Evolutionary conservation across 108 stramenopile species (phyloP).

Genomic region (Skeletonema marinoi): DNA sequence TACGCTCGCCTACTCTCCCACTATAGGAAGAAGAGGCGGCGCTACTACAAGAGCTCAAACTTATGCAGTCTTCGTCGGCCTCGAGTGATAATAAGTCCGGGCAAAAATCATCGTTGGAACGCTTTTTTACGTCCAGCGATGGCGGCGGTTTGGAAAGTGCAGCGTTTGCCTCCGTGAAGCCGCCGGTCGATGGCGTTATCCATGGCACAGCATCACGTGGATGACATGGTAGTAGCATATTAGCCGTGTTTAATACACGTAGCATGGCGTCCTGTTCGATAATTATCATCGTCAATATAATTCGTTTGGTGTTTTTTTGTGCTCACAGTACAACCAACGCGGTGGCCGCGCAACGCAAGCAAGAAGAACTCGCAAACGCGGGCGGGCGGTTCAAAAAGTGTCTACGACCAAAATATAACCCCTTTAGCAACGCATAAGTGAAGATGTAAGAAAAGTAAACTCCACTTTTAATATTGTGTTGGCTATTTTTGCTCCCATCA

Average conservation of each 20-base stretch:
- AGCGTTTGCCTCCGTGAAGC: background rate
- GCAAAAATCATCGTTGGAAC: slow-evolving; percentile 42
- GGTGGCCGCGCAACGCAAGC: background rate
- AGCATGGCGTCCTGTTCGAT: slow-evolving; percentile 75
- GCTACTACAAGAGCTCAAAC: slow-evolving; percentile 59
- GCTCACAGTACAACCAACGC: background rate
- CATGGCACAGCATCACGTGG: slow-evolving; percentile 27
- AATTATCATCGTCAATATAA: slow-evolving; percentile 61
- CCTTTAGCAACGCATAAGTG: too few relatives aligned
- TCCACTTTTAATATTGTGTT: too few relatives aligned
- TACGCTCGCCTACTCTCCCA: slow-evolving; percentile 34
- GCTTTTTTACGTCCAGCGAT: slow-evolving; percentile 2
- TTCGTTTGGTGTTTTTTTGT: background rate
- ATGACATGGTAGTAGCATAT: slow-evolving; percentile 27
- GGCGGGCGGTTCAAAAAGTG: too few relatives aligned
- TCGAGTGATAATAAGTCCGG: slow-evolving; percentile 41
- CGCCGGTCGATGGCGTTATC: slow-evolving; percentile 5
- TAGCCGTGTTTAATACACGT: slow-evolving; percentile 40
- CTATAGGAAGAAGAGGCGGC: slow-evolving; percentile 48
- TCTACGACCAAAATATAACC: too few relatives aligned
- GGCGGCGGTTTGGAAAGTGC: background rate
- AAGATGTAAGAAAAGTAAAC: too few relatives aligned
- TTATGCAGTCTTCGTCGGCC: slow-evolving; percentile 44
- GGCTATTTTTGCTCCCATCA: too few relatives aligned
- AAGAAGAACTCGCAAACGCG: too few relatives aligned